Evolutionary conservation across 495 filamentous ascomycete species (phyloP).

Genomic region (Neurospora sp.): DNA sequence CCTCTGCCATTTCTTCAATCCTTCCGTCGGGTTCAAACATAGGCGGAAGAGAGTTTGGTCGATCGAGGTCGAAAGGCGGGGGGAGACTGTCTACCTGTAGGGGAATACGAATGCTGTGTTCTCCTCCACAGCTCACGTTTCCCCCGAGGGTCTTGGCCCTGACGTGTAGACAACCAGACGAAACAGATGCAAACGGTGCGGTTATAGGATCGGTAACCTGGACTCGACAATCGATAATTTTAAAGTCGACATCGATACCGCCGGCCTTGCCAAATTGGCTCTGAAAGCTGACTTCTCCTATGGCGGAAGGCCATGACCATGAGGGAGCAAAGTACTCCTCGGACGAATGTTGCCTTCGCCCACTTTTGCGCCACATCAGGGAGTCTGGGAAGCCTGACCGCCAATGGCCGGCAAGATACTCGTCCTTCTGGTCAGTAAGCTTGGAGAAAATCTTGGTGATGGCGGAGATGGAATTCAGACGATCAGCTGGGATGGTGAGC

Average conservation of each 20-base stretch:
- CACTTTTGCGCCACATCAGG: neutral
- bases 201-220: neutral
- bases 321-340: neutral
- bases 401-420: neutral
- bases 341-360: too few species aligned
- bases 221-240: neutral
- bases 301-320: neutral
- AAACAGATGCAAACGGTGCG: neutral
- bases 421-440: neutral
- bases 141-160: neutral
- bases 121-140: neutral
- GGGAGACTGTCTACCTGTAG: neutral
- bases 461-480: slow-evolving; percentile 1
- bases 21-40: neutral
- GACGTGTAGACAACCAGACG: neutral
- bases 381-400: neutral
- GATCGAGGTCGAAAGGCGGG: neutral
- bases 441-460: neutral
- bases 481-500: neutral
- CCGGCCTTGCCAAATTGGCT: too few species aligned
- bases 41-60: too few species aligned
- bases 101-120: neutral
- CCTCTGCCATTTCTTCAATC: neutral
- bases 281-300: neutral
- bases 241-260: neutral